Evolutionary conservation across 2,329 filamentous ascomycete genomes (phyloP).

Genomic region (Drechslerella stenobrocha): DNA sequence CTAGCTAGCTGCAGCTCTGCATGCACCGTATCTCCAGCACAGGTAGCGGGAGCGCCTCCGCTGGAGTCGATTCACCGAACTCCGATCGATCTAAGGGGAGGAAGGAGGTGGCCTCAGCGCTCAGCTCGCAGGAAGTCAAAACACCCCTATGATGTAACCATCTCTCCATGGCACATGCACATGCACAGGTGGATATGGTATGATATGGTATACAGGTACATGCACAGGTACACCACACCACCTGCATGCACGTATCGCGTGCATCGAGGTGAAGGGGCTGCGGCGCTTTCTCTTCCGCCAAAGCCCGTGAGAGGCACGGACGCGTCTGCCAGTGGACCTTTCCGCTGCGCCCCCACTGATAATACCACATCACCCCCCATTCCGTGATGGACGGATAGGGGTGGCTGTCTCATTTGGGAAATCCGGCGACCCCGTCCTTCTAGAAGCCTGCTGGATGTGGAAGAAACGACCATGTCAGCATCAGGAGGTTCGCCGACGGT

Average conservation of each 20-base stretch:
- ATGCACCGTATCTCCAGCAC: neutral
- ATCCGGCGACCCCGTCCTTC: constrained; percentile 25
- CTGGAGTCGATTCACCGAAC: too few species aligned
- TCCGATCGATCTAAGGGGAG: too few species aligned
- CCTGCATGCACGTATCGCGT: neutral
- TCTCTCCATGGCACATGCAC: neutral
- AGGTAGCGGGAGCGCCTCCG: constrained; percentile 1
- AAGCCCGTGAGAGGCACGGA: neutral
- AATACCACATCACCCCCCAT: neutral
- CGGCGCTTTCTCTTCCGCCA: constrained; percentile 10
- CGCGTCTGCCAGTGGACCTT: constrained; percentile 27
- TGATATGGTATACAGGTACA: too few species aligned
- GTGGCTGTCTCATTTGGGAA: neutral
- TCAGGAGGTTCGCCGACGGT: constrained; percentile 6
- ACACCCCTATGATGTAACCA: neutral
- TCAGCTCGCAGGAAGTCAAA: neutral
- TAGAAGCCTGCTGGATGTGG: constrained; percentile 28
- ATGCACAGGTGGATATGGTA: neutral
- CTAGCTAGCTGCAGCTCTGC: neutral
- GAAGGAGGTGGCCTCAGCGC: constrained; percentile 1
- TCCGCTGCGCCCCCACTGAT: constrained; percentile 6
- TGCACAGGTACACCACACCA: too few species aligned
- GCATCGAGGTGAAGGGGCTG: too few species aligned
- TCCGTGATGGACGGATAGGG: neutral
- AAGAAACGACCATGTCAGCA: neutral